Evolutionary conservation across 768 basidiomycete species (phyloP).

Genomic region (Termitomyces bulborhizus): DNA sequence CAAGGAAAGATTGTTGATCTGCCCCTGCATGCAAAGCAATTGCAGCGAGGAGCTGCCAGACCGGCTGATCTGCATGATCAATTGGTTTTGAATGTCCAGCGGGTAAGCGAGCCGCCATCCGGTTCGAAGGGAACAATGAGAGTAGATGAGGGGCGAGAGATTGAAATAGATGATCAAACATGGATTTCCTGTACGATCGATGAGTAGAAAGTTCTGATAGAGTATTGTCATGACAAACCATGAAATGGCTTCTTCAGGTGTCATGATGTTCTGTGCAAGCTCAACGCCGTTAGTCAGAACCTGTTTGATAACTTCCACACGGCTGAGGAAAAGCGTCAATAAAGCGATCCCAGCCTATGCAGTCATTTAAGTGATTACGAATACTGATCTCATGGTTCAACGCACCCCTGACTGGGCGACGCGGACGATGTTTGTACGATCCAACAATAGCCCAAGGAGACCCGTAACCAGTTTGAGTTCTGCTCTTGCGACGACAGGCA

Average conservation of each 20-base stretch:
- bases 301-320: slow-evolving; percentile 90
- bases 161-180: slow-evolving; percentile 86
- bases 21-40: slow-evolving; percentile 78
- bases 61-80: slow-evolving; percentile 78
- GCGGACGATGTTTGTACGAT: slow-evolving; percentile 66
- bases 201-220: slow-evolving; percentile 1
- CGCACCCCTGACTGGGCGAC: slow-evolving; percentile 80
- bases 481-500: slow-evolving; percentile 75
- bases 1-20: slow-evolving; percentile 86
- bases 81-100: slow-evolving; percentile 33
- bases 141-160: slow-evolving; percentile 72
- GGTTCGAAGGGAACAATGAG: slow-evolving; percentile 85
- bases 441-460: slow-evolving; percentile 74
- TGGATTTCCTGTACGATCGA: slow-evolving; percentile 59
- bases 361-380: slow-evolving; percentile 6
- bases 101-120: slow-evolving; percentile 40
- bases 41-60: slow-evolving; percentile 93
- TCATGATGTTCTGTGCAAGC: slow-evolving; percentile 42
- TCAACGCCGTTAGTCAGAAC: slow-evolving; percentile 48
- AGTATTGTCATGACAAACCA: slow-evolving; percentile 33
- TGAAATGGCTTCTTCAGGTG: slow-evolving; percentile 73
- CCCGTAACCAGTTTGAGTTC: slow-evolving; percentile 81
- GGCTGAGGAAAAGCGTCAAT: slow-evolving; percentile 84
- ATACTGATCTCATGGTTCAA: slow-evolving; percentile 3
- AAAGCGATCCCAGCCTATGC: slow-evolving; percentile 85